Percentiles rank a stretch among this genome's conserved stretches.
Conservation (phyloP, 257 asterid species). For the Petunia secreta region DNA sequence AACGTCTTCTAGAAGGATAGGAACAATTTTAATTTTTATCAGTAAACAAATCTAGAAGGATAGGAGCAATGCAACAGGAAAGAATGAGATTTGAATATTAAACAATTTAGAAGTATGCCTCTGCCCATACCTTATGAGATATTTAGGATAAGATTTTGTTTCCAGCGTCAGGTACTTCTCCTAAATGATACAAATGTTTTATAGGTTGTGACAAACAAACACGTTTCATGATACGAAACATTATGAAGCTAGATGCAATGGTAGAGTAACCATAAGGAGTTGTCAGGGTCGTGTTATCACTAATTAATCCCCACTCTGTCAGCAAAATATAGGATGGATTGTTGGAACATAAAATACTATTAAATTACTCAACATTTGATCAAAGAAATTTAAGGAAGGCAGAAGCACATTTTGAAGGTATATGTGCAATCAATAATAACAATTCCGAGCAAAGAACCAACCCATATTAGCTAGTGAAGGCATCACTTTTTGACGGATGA, state of each 20-base stretch:
- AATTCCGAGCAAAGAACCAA: neutral
- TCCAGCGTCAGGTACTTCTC: conserved; percentile 38
- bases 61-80: conserved; percentile 40
- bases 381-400: neutral
- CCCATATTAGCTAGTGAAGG: neutral
- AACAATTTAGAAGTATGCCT: conserved; percentile 44
- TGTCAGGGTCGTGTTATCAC: conserved; percentile 1
- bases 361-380: neutral
- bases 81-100: conserved; percentile 29
- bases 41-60: conserved; percentile 30
- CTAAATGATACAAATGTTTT: conserved; percentile 36
- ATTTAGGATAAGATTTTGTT: conserved; percentile 49
- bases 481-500: neutral
- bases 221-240: conserved; percentile 58
- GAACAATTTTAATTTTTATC: neutral
- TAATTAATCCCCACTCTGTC: neutral
- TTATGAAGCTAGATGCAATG: conserved; percentile 23
- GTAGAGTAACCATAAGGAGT: neutral
- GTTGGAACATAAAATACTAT: neutral
- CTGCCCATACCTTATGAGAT: conserved; percentile 63
- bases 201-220: conserved; percentile 28
- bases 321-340: neutral
- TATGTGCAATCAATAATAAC: neutral
- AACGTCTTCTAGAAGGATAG: conserved; percentile 40
- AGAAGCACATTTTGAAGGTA: neutral